Conservation (phyloP, 2,329 filamentous ascomycete species). For the Neobulgaria alba region DNA sequence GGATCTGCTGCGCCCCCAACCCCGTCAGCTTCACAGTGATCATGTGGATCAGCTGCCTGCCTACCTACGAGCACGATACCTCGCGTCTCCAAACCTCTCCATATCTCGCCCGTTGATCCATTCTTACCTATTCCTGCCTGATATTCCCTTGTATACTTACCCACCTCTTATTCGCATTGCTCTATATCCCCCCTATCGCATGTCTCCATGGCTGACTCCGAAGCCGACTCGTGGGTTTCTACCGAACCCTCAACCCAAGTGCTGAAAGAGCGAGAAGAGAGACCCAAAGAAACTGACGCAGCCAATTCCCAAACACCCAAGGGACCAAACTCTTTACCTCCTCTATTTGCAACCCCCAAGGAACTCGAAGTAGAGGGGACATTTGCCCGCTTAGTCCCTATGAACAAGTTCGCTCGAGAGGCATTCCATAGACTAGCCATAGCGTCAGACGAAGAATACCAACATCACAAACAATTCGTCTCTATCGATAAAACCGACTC, state of each 20-base stretch:
- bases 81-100: too few species aligned
- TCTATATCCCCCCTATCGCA: slow-evolving; percentile 1
- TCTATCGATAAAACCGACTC: slow-evolving; percentile 6
- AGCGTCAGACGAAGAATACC: background rate
- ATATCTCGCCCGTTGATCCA: too few species aligned
- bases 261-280: slow-evolving; percentile 5
- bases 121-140: too few species aligned
- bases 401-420: slow-evolving; percentile 9
- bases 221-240: slow-evolving; percentile 11
- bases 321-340: too few species aligned
- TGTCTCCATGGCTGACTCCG: slow-evolving; percentile 8
- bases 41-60: too few species aligned
- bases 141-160: too few species aligned
- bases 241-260: slow-evolving; percentile 13
- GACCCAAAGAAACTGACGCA: background rate
- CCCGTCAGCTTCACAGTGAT: too few species aligned
- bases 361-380: slow-evolving; percentile 9
- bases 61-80: too few species aligned
- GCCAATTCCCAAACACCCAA: too few species aligned
- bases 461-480: slow-evolving; percentile 10
- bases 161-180: too few species aligned
- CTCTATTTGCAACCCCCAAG: slow-evolving; percentile 1
- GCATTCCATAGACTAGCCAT: slow-evolving; percentile 7
- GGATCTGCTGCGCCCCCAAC: too few species aligned
- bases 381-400: slow-evolving; percentile 11